Conservation (phyloP, 208 protist genomes). For the Herpetomonas samuelpessoai region DNA sequence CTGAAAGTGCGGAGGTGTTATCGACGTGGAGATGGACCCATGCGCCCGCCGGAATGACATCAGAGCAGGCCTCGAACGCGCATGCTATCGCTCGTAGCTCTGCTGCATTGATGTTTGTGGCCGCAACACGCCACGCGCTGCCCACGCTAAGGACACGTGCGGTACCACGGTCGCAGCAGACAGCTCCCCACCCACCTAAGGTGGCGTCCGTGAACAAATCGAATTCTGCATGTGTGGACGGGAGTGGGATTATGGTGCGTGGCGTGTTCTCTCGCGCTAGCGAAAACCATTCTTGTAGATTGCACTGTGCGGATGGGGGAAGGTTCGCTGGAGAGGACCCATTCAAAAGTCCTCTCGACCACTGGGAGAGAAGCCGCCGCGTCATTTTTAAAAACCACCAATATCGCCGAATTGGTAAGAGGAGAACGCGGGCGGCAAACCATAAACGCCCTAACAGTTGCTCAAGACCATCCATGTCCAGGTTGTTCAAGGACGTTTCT, state of each 20-base stretch:
- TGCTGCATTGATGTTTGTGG: background rate
- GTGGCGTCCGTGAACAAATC: background rate
- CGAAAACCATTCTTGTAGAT: no score
- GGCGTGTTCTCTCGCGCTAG: background rate
- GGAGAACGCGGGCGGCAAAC: background rate
- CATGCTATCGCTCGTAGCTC: background rate
- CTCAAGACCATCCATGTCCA: background rate
- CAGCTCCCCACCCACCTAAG: background rate
- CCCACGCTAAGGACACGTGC: background rate
- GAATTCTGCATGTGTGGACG: background rate
- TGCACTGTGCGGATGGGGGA: no score
- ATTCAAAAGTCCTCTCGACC: background rate
- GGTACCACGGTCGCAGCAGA: background rate
- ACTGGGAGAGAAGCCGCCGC: background rate
- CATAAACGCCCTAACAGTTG: background rate
- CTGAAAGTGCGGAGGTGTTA: no score
- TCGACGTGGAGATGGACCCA: background rate
- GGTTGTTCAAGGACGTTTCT: background rate
- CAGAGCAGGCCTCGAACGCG: background rate
- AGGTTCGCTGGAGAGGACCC: background rate
- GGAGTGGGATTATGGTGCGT: background rate
- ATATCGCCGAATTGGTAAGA: background rate
- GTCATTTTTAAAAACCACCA: background rate
- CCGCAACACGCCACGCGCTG: background rate
- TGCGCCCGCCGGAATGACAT: background rate